These are phyloP conservation scores for Canna indica DNA, from an alignment of 176 grass and related monocot genomes.

Conservation along the genomic window DNA sequence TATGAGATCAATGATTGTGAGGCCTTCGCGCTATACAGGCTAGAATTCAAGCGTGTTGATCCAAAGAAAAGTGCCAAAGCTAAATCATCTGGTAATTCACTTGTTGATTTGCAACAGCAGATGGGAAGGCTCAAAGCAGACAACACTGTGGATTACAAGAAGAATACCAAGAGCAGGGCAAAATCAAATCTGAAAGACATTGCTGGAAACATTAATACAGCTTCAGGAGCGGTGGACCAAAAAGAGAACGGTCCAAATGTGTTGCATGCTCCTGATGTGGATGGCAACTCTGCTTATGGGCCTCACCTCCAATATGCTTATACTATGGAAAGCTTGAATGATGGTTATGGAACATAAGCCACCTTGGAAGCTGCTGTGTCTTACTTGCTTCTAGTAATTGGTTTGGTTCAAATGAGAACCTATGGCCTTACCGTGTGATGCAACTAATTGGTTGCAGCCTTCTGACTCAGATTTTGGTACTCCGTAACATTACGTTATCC, in stretches of 20 bases:
- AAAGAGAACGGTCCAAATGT: conserved; percentile 4
- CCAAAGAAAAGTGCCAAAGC: conserved; percentile 15
- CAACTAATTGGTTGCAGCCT: not conserved
- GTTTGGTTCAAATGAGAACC: not conserved
- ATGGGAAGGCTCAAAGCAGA: conserved; percentile 24
- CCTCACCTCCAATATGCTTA: conserved; percentile 15
- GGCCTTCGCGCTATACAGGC: conserved; percentile 18
- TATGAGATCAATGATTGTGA: conserved; percentile 24
- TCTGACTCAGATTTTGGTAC: not conserved
- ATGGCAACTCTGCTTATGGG: conserved; percentile 1
- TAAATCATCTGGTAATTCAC: conserved; percentile 8
- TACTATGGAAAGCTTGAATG: conserved; percentile 5
- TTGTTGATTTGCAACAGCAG: conserved; percentile 22
- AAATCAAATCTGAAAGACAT: conserved; percentile 8
- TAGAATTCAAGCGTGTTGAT: conserved; percentile 23
- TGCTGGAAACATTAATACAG: not conserved
- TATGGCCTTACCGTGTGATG: not conserved
- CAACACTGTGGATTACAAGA: conserved; percentile 11
- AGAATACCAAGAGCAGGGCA: conserved; percentile 7
- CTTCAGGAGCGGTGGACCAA: not conserved
- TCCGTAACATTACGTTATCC: not conserved
- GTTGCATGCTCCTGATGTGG: not conserved
- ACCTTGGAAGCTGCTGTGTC: not conserved
- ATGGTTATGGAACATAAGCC: not conserved
- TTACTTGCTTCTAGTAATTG: not conserved